phyloP scores from a whole-genome alignment of 495 filamentous ascomycete genomes.

The Daldinia concentrica region DNA sequence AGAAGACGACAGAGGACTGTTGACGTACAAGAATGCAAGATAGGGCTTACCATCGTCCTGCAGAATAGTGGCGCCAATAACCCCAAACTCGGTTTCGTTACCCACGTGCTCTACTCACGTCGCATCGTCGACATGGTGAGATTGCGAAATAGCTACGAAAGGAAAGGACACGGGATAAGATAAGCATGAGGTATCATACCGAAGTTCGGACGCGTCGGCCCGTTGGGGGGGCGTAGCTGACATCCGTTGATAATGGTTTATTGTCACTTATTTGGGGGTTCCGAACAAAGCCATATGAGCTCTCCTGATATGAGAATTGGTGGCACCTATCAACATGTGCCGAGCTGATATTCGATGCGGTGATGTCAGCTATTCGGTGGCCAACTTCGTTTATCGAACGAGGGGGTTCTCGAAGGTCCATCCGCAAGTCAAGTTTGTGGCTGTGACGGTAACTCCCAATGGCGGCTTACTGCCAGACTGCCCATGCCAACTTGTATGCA shows the following conservation, averaged over 20 bases:
- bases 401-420: slow-evolving; percentile 26
- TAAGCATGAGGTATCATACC: slow-evolving; percentile 40
- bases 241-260: neutral
- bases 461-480: slow-evolving; percentile 39
- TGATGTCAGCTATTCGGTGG: slow-evolving; percentile 51
- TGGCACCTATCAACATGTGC: slow-evolving; percentile 25
- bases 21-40: slow-evolving; percentile 39
- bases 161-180: slow-evolving; percentile 33
- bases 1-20: slow-evolving; percentile 19
- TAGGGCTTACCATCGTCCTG: slow-evolving; percentile 42
- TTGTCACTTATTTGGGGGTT: slow-evolving; percentile 3
- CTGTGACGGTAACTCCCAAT: slow-evolving; percentile 37
- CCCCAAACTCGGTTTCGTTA: slow-evolving; percentile 41
- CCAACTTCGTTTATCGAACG: slow-evolving; percentile 47
- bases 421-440: slow-evolving; percentile 4
- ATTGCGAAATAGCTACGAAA: slow-evolving; percentile 58
- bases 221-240: slow-evolving; percentile 22
- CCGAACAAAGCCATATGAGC: neutral
- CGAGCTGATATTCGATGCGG: slow-evolving; percentile 17
- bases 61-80: slow-evolving; percentile 31
- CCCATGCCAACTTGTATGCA: slow-evolving; percentile 35
- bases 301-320: neutral
- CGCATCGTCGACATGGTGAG: slow-evolving; percentile 76
- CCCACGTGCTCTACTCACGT: slow-evolving; percentile 65
- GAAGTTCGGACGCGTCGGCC: slow-evolving; percentile 43